Evolutionary conservation across 2,329 filamentous ascomycete species (phyloP), one percentile per base, ranked within the genome.

Genomic region (Aspergillus felis): DNA sequence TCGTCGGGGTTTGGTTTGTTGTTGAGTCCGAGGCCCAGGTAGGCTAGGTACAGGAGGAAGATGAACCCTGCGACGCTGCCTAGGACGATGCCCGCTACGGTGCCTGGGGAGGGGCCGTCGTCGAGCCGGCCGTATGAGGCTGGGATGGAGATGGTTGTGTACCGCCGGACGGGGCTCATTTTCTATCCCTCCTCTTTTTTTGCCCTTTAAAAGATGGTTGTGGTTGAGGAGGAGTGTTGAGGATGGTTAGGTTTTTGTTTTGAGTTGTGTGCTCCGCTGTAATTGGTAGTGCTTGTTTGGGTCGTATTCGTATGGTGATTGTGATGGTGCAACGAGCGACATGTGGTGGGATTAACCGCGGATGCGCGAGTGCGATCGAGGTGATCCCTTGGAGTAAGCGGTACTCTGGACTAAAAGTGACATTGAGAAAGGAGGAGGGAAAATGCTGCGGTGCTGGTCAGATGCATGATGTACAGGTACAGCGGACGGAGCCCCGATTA

Each of bases 1-100:
- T 46, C 42, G 42, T 47, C 32, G 2, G 52, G 55, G 27, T 47
- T 67, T 58, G 50, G 67, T 59, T 53, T 61, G 48, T 54, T 57
- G 22, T 64, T 64, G 29, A 78, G 74, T 58, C 79, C 78, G 29
- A 83, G 70, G n/a, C 74, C 75, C 2, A 78, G 75, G 67, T 82
- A 83, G 56, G 84, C 61, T 12, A 84, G 65, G 69, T 80, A 80
- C 29, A 85, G 71, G 12, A 84, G 60, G 35, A 86, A 72, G 32
- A 85, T 68, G 68, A 85, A 82, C 53, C 78, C 83, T 28, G 72
- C 76, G 50, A 82, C 72, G 57, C 67, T 65, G 70, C 79, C 62
- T 66, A 82, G 69, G 60, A 76, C 81, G 57, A 87, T 87, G 55
- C 85, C 86, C 9, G 79, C 84, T 1, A 88, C 80, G 42, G 80